Evolutionary conservation across 176 grass and related monocot genomes (phyloP), one percentile per base, ranked within the genome.

Genomic region (Rhipidocladum racemiflorum): DNA sequence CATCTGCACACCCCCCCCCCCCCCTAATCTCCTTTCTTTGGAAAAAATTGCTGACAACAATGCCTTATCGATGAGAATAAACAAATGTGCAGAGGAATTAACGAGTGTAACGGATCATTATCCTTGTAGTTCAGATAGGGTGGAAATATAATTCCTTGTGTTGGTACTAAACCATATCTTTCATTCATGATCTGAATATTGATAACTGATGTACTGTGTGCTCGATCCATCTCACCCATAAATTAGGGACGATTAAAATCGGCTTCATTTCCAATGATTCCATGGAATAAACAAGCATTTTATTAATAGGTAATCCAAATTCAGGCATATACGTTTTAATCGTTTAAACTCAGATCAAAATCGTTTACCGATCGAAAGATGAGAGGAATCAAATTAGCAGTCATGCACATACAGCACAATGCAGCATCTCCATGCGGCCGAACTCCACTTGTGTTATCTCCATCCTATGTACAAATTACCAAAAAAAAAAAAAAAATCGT

Each of bases 391-490:
- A 12, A 21, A 65, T 16, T 85, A 15, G 51, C 53, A 32, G 32
- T 21, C 10, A 16, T 60, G 3, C 50, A 54, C n/a, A 53, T 30
- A 40, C 14, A 85, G 10, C 61, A 64, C n/a, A 64, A 43, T 64
- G 66, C 80, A 63, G 8, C 38, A 48, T 64, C 9, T 60, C 43
- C 24, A 79, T 81, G 64, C 56, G 32, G 13, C n/a, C 4, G 18
- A 83, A 60, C 40, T 77, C 13, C 59, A 21, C 50, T 83, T 61
- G 20, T 78, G 60, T 67, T 90, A 69, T 83, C 84, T 61, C 38
- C 40, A 65, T 28, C 21, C 60, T 90, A 83, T 90, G 79, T 87
- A 87, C 88, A 86, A 35, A 90, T 79, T 74, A 79, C 74, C 0
- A 3, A 14, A 59, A 65, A 81, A 82, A 42, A 53, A 53, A 61